Conservation (phyloP, 225 moss, liverwort and hornwort species). For the Pseudoscleropodium purum region DNA sequence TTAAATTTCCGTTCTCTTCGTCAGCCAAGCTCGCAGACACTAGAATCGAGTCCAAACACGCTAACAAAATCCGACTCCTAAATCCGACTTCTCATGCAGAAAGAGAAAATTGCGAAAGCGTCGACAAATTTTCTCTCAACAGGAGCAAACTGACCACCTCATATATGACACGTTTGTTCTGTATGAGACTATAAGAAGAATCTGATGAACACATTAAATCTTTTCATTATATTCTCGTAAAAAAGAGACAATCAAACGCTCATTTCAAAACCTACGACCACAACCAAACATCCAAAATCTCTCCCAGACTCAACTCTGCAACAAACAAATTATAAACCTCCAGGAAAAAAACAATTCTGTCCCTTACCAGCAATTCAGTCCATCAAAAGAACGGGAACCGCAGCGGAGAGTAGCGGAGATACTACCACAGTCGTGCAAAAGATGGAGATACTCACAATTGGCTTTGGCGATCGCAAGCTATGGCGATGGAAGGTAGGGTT, state of each 20-base stretch:
- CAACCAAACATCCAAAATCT: neutral
- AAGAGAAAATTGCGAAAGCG: neutral
- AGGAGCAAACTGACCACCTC: neutral
- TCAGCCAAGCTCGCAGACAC: neutral
- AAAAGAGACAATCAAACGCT: neutral
- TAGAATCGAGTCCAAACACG: neutral
- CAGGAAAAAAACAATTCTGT: neutral
- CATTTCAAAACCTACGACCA: neutral
- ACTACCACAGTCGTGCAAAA: neutral
- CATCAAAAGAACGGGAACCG: neutral
- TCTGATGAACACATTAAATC: neutral
- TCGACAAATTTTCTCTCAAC: neutral
- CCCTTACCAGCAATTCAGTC: neutral
- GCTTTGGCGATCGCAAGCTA: neutral
- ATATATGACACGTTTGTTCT: neutral
- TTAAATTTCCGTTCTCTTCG: neutral
- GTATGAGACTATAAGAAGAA: neutral
- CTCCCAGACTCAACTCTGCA: neutral
- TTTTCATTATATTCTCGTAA: neutral
- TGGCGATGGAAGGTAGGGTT: conserved; percentile 13
- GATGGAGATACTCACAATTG: neutral
- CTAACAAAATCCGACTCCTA: too few relatives aligned
- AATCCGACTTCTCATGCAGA: neutral
- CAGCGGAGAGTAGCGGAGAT: neutral
- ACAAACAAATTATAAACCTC: neutral